Percentiles rank a stretch among this genome's conserved stretches.
These are phyloP conservation scores for Neurospora pannonica DNA, from an alignment of 495 filamentous ascomycete genomes.

Conservation along the genomic window DNA sequence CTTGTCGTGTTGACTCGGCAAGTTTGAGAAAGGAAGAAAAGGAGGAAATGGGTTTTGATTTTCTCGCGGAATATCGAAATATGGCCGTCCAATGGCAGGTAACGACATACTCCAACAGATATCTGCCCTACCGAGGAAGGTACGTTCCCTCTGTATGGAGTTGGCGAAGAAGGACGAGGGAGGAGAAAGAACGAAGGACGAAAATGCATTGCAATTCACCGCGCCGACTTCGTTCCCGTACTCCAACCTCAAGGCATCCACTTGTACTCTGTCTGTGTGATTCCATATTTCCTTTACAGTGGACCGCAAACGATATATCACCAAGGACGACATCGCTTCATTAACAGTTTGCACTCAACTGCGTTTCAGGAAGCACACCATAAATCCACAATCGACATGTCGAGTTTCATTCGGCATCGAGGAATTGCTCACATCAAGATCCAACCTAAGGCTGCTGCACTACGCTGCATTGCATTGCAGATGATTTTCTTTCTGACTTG, in stretches of 20 bases:
- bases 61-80: neutral
- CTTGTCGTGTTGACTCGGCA: neutral
- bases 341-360: neutral
- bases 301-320: neutral
- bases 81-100: neutral
- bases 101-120: too few species aligned
- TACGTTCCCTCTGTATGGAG: neutral
- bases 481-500: neutral
- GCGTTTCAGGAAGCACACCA: neutral
- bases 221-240: neutral
- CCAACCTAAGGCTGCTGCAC: neutral
- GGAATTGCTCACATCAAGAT: neutral
- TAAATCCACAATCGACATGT: neutral
- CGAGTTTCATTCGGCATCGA: neutral
- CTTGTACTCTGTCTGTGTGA: neutral
- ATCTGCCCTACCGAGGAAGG: neutral
- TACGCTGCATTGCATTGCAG: neutral
- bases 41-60: neutral
- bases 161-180: neutral
- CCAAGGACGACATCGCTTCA: neutral
- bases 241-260: too few species aligned
- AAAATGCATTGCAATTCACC: neutral
- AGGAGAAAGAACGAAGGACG: neutral
- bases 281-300: neutral
- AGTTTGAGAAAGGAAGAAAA: neutral